Percentiles rank a stretch among this genome's conserved stretches.
Conservation (phyloP, 163 green algal genomes). For the Scenedesmus sp. region DNA sequence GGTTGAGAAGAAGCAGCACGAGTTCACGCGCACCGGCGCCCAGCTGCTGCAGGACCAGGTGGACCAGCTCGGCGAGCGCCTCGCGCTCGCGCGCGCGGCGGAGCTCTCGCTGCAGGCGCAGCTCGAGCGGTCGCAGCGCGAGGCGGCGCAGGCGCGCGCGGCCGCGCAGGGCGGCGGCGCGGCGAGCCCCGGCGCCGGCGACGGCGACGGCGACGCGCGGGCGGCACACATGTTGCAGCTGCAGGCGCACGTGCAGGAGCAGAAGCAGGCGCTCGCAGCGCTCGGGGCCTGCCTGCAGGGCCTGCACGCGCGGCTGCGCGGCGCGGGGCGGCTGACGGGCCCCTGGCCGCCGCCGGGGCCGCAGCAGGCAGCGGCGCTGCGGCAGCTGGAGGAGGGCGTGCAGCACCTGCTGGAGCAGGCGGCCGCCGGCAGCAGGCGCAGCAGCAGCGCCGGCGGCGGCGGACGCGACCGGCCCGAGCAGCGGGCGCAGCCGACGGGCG, state of each 20-base stretch:
- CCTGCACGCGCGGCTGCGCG: neutral
- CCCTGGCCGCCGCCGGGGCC: no score
- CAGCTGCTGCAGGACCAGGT: slow-evolving; percentile 3
- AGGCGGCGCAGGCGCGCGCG: neutral
- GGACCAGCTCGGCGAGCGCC: slow-evolving; percentile 6
- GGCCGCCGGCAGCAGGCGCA: neutral
- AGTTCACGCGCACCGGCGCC: neutral
- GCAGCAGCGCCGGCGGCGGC: neutral
- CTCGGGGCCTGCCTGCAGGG: slow-evolving; percentile 6
- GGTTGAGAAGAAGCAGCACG: slow-evolving; percentile 14
- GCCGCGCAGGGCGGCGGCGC: no score
- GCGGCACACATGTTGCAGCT: slow-evolving; percentile 1
- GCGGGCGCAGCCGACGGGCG: neutral
- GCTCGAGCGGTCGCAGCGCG: neutral
- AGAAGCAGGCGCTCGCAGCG: neutral
- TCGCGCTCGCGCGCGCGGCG: neutral
- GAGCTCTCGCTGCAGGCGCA: slow-evolving; percentile 14
- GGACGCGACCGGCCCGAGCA: slow-evolving; percentile 6
- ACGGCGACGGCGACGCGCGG: neutral
- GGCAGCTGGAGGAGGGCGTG: slow-evolving; percentile 38
- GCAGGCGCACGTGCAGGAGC: neutral
- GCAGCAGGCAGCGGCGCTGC: slow-evolving; percentile 10
- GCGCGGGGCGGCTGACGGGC: neutral
- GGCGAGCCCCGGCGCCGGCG: no score
- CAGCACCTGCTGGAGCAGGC: slow-evolving; percentile 15